Evolutionary conservation across 306 rosid genomes (phyloP).

Genomic region (Quercus suber): DNA sequence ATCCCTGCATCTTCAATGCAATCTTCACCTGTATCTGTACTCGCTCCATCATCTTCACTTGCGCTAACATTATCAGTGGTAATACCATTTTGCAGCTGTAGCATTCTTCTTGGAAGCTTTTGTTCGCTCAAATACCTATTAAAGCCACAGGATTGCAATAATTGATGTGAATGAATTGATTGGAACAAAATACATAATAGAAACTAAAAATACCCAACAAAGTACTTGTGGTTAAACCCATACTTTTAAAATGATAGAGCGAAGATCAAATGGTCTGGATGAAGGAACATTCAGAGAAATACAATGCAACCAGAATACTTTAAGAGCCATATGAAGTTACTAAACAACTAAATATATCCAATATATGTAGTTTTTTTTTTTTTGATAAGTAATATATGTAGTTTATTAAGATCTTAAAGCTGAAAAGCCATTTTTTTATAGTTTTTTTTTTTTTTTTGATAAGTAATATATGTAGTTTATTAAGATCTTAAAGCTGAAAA

Average conservation of each 20-base stretch:
- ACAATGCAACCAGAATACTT: neutral
- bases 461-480: neutral
- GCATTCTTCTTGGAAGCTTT: constrained; percentile 86
- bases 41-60: constrained; percentile 71
- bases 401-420: constrained; percentile 13
- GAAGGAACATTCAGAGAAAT: neutral
- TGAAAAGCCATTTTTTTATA: neutral
- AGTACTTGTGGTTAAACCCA: neutral
- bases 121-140: constrained; percentile 79
- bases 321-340: neutral
- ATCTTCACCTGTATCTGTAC: constrained; percentile 75
- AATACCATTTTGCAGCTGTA: constrained; percentile 68
- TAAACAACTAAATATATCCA: neutral
- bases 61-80: constrained; percentile 53
- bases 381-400: neutral
- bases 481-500: constrained; percentile 9
- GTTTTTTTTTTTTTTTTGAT: no score
- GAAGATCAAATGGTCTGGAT: neutral
- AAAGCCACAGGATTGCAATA: constrained; percentile 26
- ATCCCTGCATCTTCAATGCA: constrained; percentile 45
- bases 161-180: constrained; percentile 9
- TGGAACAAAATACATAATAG: neutral
- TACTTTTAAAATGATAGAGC: neutral
- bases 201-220: neutral
- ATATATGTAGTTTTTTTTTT: neutral